Base-by-base conservation (phyloP, 495 filamentous ascomycete species). In the Paragyromitra xinjiangensis region DNA sequence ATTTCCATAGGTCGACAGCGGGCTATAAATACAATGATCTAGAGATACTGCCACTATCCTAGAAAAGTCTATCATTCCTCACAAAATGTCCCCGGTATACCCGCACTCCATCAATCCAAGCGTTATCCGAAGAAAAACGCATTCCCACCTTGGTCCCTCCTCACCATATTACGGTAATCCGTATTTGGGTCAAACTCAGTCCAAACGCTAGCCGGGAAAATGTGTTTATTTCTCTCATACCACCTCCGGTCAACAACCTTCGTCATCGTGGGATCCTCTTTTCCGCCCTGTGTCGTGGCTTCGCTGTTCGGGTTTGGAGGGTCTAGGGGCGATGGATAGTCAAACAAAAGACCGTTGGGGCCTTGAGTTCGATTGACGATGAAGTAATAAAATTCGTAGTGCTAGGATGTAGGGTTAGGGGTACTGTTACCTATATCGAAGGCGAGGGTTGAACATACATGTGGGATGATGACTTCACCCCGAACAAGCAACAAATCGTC, bases 201-300 rank as follows among this genome's bases (percentile, higher is more conserved):
- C 95, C 95, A 99, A 16, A 95, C 87, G 82, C 92, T 97, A 6
- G 95, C 95, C 0, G 95, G 95, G 83, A 94, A 98, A 61, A 98
- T 98, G 79, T 99, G 95, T 83, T 98, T 99, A 83, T 98, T 97
- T 78, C 90, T 87, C 85, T 97, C 93, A 82, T 98, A 99, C 95
- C 95, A 99, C 70, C 95, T 85, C 58, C 95, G 87, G 85, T 99
- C 95, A 1, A 99, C 95, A 7, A 98, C 95, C 83, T 97, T 98
- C 29, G 95, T 99, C 70, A 93, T 86, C 3, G 89, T 88, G 0
- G 93, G 90, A 74, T 98, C 95, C 68, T 96, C 93, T 42, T 88
- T 87, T 19, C 84, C 87, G 8, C 94, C 95, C 37, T 73, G 78
- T 22, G 64, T 75, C 66, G 80, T 66, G 19, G 51, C 53, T 63